These are phyloP conservation scores for Neurospora tetrasperma DNA, from an alignment of 495 filamentous ascomycete species.

Conservation along the genomic window DNA sequence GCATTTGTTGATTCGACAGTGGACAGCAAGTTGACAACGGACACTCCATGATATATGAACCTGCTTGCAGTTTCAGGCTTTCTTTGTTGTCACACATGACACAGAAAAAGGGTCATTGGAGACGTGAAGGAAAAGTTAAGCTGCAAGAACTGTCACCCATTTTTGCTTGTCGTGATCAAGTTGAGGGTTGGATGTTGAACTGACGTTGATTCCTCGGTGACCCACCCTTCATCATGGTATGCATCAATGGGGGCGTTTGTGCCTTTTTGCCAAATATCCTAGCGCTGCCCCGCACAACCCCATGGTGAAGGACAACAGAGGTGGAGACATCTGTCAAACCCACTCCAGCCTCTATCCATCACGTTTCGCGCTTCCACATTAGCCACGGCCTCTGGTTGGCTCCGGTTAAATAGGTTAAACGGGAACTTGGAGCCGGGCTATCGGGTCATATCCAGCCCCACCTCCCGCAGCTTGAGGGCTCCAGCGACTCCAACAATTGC, in stretches of 20 bases:
- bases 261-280: background rate
- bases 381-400: conserved; percentile 20
- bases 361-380: conserved; percentile 11
- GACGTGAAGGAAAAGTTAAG: background rate
- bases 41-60: background rate
- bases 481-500: conserved; percentile 1
- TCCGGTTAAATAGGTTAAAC: conserved; percentile 23
- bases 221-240: conserved; percentile 3
- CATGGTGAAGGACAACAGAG: background rate
- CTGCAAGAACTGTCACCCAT: background rate
- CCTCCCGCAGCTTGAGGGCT: background rate
- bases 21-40: background rate
- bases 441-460: conserved; percentile 19
- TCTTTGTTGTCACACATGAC: background rate
- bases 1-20: background rate
- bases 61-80: background rate
- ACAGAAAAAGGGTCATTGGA: background rate
- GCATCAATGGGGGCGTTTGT: conserved; percentile 2
- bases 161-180: background rate
- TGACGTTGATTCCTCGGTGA: background rate
- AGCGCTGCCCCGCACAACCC: background rate
- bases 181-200: background rate
- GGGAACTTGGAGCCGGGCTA: conserved; percentile 18
- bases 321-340: conserved; percentile 1
- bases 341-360: background rate